Percentiles rank a stretch among this genome's conserved stretches.
Conservation (phyloP, 768 basidiomycete species). For the Amanita rubescens region DNA sequence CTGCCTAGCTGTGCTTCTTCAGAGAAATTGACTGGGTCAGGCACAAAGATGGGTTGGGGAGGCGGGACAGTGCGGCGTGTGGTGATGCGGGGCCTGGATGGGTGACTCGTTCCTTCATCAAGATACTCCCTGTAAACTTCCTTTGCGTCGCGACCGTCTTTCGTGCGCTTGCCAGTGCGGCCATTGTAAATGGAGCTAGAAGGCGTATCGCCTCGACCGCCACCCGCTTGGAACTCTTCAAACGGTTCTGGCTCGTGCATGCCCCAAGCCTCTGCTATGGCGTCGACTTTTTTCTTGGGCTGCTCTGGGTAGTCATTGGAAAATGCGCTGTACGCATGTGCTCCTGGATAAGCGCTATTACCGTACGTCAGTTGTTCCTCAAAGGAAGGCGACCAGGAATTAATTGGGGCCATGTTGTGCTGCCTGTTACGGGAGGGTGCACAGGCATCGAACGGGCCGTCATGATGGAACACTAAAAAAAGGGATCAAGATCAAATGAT, state of each 20-base stretch:
- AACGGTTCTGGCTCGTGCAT: slow-evolving; percentile 89
- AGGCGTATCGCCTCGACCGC: slow-evolving; percentile 50
- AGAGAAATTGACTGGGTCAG: slow-evolving; percentile 38
- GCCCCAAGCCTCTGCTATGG: slow-evolving; percentile 89
- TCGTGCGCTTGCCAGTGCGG: slow-evolving; percentile 27
- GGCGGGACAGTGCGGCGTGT: slow-evolving; percentile 62
- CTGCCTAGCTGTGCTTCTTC: slow-evolving; percentile 35
- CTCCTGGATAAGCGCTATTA: slow-evolving; percentile 47
- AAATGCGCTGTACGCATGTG: slow-evolving; percentile 39
- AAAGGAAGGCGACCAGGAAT: slow-evolving; percentile 53
- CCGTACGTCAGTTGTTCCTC: slow-evolving; percentile 36
- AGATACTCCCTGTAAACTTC: slow-evolving; percentile 24
- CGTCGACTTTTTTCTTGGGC: slow-evolving; percentile 82
- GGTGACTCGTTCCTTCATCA: slow-evolving; percentile 25
- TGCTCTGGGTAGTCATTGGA: slow-evolving; percentile 47
- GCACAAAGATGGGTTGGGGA: slow-evolving; percentile 76
- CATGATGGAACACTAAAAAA: slow-evolving; percentile 78
- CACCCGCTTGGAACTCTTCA: slow-evolving; percentile 84
- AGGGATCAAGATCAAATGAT: slow-evolving; percentile 5
- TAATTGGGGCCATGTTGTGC: slow-evolving; percentile 73
- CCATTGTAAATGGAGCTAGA: slow-evolving; percentile 67
- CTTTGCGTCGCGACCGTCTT: slow-evolving; percentile 36
- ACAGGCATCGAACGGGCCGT: slow-evolving; percentile 88
- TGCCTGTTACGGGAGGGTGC: slow-evolving; percentile 85
- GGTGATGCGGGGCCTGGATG: slow-evolving; percentile 26